phyloP scores from a whole-genome alignment of 2,329 filamentous ascomycete species.

The Hymenoscyphus fructigenus region DNA sequence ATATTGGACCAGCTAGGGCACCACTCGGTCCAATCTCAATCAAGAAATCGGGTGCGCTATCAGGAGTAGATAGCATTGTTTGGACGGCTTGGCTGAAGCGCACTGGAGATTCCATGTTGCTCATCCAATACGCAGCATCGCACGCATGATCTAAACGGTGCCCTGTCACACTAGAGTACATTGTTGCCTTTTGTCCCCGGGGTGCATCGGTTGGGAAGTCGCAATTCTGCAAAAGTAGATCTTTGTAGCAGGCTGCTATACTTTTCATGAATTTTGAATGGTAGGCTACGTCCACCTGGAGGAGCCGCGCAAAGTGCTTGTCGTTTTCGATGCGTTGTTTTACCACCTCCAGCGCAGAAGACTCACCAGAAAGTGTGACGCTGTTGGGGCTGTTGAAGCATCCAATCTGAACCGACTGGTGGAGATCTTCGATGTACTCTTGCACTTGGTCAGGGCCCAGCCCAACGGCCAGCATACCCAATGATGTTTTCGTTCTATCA shows the following conservation, averaged over 20 bases:
- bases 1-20: constrained; percentile 35
- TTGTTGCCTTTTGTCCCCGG: neutral
- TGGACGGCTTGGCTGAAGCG: constrained; percentile 3
- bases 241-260: constrained; percentile 10
- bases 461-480: constrained; percentile 22
- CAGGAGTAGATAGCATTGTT: constrained; percentile 1
- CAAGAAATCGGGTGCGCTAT: constrained; percentile 6
- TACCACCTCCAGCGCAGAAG: constrained; percentile 10
- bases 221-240: constrained; percentile 3
- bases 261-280: constrained; percentile 30
- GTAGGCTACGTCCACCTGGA: constrained; percentile 32
- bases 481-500: neutral
- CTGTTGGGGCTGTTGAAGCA: constrained; percentile 33
- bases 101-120: constrained; percentile 19
- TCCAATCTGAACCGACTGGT: constrained; percentile 23
- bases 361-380: constrained; percentile 29
- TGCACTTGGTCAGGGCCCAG: constrained; percentile 14
- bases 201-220: too few relatives aligned
- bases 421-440: constrained; percentile 7
- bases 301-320: constrained; percentile 23
- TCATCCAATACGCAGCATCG: constrained; percentile 20
- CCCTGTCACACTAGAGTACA: constrained; percentile 11
- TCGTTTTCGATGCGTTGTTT: constrained; percentile 17
- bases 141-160: neutral
- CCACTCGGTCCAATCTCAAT: constrained; percentile 38